phyloP scores from a whole-genome alignment of 192 early-diverging fungal genomes.

The Gigaspora rosea region DNA sequence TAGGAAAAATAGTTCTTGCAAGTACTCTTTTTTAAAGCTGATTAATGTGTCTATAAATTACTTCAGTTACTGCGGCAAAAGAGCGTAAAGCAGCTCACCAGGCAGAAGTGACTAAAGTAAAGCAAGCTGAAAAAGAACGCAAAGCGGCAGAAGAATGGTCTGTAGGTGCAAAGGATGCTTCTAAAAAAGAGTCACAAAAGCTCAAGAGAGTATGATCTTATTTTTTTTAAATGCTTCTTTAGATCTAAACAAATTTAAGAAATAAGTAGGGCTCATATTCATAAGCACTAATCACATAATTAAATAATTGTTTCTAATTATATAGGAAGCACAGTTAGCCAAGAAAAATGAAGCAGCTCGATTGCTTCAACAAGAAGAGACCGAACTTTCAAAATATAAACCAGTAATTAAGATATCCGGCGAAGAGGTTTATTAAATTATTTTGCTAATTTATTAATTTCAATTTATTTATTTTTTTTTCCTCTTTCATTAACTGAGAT shows the following conservation, averaged over 20 bases:
- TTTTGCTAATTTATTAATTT: background rate
- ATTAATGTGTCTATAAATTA: background rate
- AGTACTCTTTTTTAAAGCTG: background rate
- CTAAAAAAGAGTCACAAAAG: conserved; percentile 64
- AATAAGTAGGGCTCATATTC: background rate
- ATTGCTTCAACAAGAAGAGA: conserved; percentile 63
- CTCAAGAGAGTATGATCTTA: conserved; percentile 49
- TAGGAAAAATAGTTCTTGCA: background rate
- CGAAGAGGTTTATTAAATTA: conserved; percentile 43
- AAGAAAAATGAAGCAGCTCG: conserved; percentile 55
- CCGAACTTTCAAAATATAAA: conserved; percentile 47
- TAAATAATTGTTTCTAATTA: background rate
- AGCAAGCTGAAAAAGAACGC: conserved; percentile 55
- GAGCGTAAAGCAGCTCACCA: conserved; percentile 73
- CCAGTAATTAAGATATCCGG: conserved; percentile 40
- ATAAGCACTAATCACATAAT: background rate
- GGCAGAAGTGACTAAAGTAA: conserved; percentile 58
- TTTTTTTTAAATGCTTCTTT: background rate
- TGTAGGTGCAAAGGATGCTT: conserved; percentile 63
- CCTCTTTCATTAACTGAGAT: background rate
- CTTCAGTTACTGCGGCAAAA: conserved; percentile 66
- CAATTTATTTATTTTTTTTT: background rate
- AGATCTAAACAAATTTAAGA: background rate
- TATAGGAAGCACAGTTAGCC: conserved; percentile 49
- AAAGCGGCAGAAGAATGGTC: conserved; percentile 65